Evolutionary conservation across 225 moss, liverwort and hornwort genomes (phyloP), one percentile per base, ranked within the genome.

Genomic region (Sphagnum tenellum): DNA sequence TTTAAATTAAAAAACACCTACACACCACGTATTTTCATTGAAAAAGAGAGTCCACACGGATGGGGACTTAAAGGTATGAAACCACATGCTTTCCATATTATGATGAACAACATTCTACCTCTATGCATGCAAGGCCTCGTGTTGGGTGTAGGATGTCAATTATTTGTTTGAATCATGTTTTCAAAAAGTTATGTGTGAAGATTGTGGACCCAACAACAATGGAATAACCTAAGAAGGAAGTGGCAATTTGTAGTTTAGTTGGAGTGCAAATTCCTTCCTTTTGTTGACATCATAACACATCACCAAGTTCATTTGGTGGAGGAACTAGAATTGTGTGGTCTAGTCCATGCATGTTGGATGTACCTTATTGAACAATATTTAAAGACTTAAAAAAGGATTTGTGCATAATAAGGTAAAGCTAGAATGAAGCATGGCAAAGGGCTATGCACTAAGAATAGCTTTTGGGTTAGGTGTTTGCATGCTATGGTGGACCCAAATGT

Each of bases 381-480:
- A 5, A 71, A 71, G 9, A 48, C 7, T 0, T 45, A 64, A 14
- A 71, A 71, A 65, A 52, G 59, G 51, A 0, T 71, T 45, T 59
- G 60, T 71, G 0, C 7, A 13, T 14, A 71, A 65, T 3, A 12
- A 12, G 5, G 59, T 9, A 2, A 64, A 51, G 8, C 55, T 7
- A 1, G 4, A 65, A 11, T 59, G 57, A 2, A 56, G 10, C 9
- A 70, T 70, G 7, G 8, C 48, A 0, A 3, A 48, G 8, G 55
- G 55, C 0, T 70, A 56, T 0, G 5, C 29, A 29, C 1, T 47
- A 1, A 45, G 55, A 7, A 29, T 64, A 1, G 59, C 45, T 1
- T 5, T 71, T 2, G 64, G 50, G 0, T 71, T 29, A 1, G 29
- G 29, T 29, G 29, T 29, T 29, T 29, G 29, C 29, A 29, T 29